Evolutionary conservation across 2,329 filamentous ascomycete genomes (phyloP).

Genomic region (Ceratocystis colombiana): DNA sequence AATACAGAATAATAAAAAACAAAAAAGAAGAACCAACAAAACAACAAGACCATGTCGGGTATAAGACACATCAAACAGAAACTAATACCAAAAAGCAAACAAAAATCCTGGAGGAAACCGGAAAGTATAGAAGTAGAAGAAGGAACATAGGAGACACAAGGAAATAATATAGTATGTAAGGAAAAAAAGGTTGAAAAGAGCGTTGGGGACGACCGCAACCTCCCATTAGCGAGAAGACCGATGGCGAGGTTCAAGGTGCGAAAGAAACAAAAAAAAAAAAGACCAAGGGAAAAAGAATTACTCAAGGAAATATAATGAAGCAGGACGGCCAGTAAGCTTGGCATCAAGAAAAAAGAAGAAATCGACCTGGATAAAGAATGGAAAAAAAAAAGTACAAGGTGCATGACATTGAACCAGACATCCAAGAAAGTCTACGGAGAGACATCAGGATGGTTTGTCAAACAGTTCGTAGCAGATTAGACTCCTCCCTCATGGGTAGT

Average conservation of each 20-base stretch:
- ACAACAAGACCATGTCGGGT: constrained; percentile 13
- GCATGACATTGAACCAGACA: neutral
- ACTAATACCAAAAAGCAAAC: neutral
- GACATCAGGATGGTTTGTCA: neutral
- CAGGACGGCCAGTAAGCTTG: neutral
- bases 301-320: constrained; percentile 7
- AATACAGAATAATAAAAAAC: neutral
- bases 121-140: neutral
- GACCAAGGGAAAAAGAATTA: constrained; percentile 7
- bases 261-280: constrained; percentile 12
- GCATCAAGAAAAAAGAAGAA: constrained; percentile 16
- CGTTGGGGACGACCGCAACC: neutral
- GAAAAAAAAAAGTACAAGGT: constrained; percentile 14
- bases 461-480: neutral
- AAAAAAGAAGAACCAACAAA: neutral
- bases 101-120: neutral
- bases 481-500: neutral
- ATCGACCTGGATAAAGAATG: constrained; percentile 9
- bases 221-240: neutral
- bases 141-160: neutral
- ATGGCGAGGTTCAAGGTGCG: neutral
- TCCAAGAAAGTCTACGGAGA: neutral
- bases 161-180: constrained; percentile 7
- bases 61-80: constrained; percentile 13
- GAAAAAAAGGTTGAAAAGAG: constrained; percentile 14